These are phyloP conservation scores for Discostella stelligeroides DNA, from an alignment of 108 stramenopile genomes.

Conservation along the genomic window DNA sequence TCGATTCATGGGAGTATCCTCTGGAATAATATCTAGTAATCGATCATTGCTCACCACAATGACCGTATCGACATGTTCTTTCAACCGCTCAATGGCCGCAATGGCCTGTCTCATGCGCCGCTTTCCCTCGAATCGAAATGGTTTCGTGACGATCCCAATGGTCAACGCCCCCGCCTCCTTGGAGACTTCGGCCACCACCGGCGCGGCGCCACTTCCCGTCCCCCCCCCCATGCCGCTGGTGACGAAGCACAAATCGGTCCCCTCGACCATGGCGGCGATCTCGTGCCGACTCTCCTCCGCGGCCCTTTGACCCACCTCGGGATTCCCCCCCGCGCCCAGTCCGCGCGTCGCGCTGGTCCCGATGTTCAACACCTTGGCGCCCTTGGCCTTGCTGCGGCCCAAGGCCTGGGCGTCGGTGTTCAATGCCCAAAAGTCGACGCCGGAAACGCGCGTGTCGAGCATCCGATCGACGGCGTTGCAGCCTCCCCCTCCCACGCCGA, in stretches of 20 bases:
- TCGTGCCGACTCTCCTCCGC: constrained; percentile 81
- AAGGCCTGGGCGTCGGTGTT: constrained; percentile 92
- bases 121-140: constrained; percentile 89
- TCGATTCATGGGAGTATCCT: constrained; percentile 82
- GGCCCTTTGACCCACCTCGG: constrained; percentile 79
- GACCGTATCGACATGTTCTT: constrained; percentile 85
- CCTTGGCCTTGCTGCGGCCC: constrained; percentile 59
- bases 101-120: constrained; percentile 82
- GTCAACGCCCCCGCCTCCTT: constrained; percentile 74
- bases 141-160: constrained; percentile 86
- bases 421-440: constrained; percentile 90
- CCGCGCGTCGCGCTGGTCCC: constrained; percentile 81
- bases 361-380: constrained; percentile 69
- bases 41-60: constrained; percentile 93
- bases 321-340: constrained; percentile 86
- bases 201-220: constrained; percentile 87
- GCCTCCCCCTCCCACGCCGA: constrained; percentile 80
- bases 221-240: constrained; percentile 93
- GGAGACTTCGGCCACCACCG: constrained; percentile 78
- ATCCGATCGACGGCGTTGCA: constrained; percentile 79
- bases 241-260: constrained; percentile 88
- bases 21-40: constrained; percentile 86
- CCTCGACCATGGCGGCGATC: constrained; percentile 69
- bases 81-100: constrained; percentile 67
- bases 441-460: constrained; percentile 80